Conservation (phyloP, 2,329 filamentous ascomycete genomes). For the Graphiopsis chlorocephala region DNA sequence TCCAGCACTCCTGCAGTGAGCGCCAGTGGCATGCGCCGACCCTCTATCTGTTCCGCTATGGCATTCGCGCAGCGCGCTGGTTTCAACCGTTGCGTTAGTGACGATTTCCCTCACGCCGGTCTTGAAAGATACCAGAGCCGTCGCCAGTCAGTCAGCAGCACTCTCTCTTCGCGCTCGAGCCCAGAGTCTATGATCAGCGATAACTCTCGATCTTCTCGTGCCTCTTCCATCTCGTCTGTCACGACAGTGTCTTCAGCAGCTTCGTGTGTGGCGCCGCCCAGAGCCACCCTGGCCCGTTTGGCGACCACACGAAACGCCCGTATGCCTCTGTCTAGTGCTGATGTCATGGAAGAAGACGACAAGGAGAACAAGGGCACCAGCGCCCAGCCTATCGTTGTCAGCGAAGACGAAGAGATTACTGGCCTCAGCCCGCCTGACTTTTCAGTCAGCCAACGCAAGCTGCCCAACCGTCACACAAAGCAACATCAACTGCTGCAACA, state of each 20-base stretch:
- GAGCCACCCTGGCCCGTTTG: constrained; percentile 50
- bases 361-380: constrained; percentile 27
- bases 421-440: constrained; percentile 35
- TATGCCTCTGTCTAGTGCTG: constrained; percentile 33
- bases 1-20: constrained; percentile 61
- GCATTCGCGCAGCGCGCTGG: constrained; percentile 55
- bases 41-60: constrained; percentile 60
- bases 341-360: constrained; percentile 21
- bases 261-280: constrained; percentile 49
- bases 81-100: constrained; percentile 55
- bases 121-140: constrained; percentile 30
- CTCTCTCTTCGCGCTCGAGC: constrained; percentile 52
- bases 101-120: constrained; percentile 40
- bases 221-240: constrained; percentile 54
- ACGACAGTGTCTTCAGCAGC: constrained; percentile 43
- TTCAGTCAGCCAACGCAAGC: constrained; percentile 31
- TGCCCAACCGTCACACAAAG: constrained; percentile 34
- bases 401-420: constrained; percentile 26
- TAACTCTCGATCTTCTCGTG: constrained; percentile 53
- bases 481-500: constrained; percentile 19
- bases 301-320: constrained; percentile 52
- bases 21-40: constrained; percentile 50
- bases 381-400: constrained; percentile 30
- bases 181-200: constrained; percentile 66
- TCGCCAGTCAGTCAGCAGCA: constrained; percentile 50